A percentile compares a stretch with the other conserved stretches of the same genome.
These are phyloP conservation scores for Brassica hybrid DNA, from an alignment of 441 rosid species.

Conservation along the genomic window DNA sequence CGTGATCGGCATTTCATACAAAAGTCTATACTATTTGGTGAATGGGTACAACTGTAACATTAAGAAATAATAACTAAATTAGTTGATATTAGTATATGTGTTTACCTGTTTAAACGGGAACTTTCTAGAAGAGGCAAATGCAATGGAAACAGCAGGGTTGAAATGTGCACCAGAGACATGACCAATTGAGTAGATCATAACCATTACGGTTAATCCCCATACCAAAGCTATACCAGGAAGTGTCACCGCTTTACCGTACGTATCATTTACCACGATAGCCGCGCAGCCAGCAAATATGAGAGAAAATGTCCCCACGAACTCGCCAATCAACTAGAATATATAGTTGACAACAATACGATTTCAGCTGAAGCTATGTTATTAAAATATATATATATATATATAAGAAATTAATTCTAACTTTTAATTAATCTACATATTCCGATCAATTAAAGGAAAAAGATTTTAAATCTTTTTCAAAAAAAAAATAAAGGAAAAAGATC, in stretches of 20 bases:
- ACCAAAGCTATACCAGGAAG: neutral
- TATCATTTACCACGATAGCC: neutral
- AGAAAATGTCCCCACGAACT: neutral
- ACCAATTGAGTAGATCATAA: neutral
- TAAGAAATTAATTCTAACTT: neutral
- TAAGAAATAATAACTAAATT: neutral
- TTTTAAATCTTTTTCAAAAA: no score
- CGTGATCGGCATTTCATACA: neutral
- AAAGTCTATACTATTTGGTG: neutral
- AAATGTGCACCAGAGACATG: neutral
- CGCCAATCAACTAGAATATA: neutral
- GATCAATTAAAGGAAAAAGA: neutral
- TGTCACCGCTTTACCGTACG: neutral
- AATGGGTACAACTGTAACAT: neutral
- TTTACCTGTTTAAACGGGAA: neutral
- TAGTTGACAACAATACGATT: neutral
- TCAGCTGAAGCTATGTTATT: no score
- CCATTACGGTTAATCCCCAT: neutral
- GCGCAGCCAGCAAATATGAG: neutral
- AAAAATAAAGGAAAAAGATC: no score
- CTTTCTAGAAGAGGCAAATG: neutral
- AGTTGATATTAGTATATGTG: neutral
- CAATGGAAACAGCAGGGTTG: neutral
- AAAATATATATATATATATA: no score
- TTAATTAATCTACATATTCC: no score